Evolutionary conservation across 177 flowering plant genomes (phyloP).

Genomic region (Telopea speciosissima): DNA sequence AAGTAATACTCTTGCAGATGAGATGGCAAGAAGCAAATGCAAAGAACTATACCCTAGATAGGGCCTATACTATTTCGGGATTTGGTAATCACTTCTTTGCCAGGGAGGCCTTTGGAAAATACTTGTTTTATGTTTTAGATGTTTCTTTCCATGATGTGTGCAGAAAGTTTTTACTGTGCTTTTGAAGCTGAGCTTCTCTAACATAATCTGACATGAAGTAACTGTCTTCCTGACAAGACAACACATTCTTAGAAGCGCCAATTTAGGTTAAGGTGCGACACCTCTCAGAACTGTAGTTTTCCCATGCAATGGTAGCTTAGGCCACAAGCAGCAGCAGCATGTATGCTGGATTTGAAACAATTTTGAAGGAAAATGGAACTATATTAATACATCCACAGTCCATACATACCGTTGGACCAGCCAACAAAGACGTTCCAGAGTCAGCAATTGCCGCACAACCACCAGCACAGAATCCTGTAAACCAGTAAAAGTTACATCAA

Average conservation of each 20-base stretch:
- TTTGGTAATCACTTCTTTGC: too few species aligned
- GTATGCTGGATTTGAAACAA: neutral
- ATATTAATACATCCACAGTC: neutral
- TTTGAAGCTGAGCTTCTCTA: too few species aligned
- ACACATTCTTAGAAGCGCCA: neutral
- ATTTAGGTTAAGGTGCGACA: neutral
- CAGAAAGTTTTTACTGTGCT: too few species aligned
- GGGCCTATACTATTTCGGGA: too few species aligned
- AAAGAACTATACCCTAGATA: too few species aligned
- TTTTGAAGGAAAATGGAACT: neutral
- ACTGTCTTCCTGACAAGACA: neutral
- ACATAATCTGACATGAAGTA: too few species aligned
- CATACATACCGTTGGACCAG: constrained; percentile 79
- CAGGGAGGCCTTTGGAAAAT: too few species aligned
- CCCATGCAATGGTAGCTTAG: neutral
- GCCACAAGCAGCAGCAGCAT: neutral
- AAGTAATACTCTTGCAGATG: too few species aligned
- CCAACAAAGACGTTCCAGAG: constrained; percentile 87
- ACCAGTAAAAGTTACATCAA: neutral
- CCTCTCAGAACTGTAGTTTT: neutral
- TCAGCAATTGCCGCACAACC: constrained; percentile 98
- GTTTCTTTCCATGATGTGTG: too few species aligned
- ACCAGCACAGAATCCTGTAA: constrained; percentile 68
- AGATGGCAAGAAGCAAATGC: too few species aligned
- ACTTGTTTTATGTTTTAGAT: too few species aligned